These are phyloP conservation scores for Debaryomyces subglobosus DNA, from an alignment of 1,139 yeast species.

Conservation along the genomic window DNA sequence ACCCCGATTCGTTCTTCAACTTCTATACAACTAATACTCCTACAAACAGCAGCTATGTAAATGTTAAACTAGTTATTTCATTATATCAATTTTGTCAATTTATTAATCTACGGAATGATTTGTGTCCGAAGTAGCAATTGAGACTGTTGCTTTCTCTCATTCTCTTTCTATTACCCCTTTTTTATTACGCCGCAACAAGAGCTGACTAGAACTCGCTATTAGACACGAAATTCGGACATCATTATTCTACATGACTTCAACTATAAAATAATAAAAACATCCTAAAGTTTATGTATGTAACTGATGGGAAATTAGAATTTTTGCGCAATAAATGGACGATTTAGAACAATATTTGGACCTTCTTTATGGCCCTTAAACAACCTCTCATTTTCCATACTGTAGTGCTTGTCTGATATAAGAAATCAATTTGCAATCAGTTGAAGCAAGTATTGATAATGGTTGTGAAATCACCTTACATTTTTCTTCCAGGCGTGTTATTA, in stretches of 20 bases:
- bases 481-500: not conserved
- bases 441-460: not conserved
- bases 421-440: not conserved
- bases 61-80: not conserved
- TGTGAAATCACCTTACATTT: not conserved
- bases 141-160: not conserved
- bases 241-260: not conserved
- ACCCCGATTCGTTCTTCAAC: not conserved
- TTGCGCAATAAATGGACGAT: no score
- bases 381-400: no score
- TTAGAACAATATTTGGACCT: no score
- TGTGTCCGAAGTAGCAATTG: not conserved
- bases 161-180: slow-evolving; percentile 1
- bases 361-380: no score
- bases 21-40: slow-evolving; percentile 1
- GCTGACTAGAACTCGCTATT: not conserved
- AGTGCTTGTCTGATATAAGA: no score
- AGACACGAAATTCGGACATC: not conserved
- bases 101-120: slow-evolving; percentile 1
- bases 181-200: not conserved
- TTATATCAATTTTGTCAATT: not conserved
- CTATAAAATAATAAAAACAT: not conserved
- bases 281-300: not conserved
- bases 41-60: not conserved
- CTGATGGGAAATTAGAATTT: no score